Base-by-base conservation (phyloP, 2,329 filamentous ascomycete genomes). In the Clonostachys rhizophaga region DNA sequence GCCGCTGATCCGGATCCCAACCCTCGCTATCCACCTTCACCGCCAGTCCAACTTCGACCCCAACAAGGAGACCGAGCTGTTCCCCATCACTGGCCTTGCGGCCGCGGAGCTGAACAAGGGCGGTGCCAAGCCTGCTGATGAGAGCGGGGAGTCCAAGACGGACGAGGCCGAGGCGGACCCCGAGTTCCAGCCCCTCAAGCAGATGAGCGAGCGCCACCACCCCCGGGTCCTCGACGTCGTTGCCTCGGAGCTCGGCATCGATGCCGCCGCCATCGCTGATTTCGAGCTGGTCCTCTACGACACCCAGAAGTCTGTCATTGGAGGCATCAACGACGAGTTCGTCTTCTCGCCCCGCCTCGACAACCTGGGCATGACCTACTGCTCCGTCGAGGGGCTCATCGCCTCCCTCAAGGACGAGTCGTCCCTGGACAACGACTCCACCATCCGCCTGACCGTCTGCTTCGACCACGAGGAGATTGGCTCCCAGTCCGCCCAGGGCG, bases 391-490 rank as follows among this genome's bases (percentile, higher is more conserved):
- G 68, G 91, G 89, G 47, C 75, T 99, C 48, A 90, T 97, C 58
- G 79, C 86, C 53, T 96, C 92, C 1, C 72, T 95, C 24, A 68
- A 75, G 17, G 76, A 81, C 4, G 64, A 79, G 12, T 70, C 75
- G 5, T 78, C 86, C 6, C 78, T 97, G 30, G 82, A 90, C 40
- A 69, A 86, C 18, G 92, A 96, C 60, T 74, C 81, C 5, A 86
- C 82, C 16, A 96, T 97, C 60, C 89, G 94, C 42, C 75, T 99
- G n/a, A 86, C 95, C 55, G 87, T 91, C 35, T 89, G 92, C 68
- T 99, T 99, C 66, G 94, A 99, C 64, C 91, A 99, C 70, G 94
- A 99, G 68, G 94, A 99, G 65, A 94, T 99, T 60, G 94, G 94
- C 46, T 95, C 89, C 51, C 84, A 81, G 49, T 95, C 91, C 4